These are phyloP conservation scores for Luvunga scandens DNA, from an alignment of 345 rosid species.

Conservation along the genomic window DNA sequence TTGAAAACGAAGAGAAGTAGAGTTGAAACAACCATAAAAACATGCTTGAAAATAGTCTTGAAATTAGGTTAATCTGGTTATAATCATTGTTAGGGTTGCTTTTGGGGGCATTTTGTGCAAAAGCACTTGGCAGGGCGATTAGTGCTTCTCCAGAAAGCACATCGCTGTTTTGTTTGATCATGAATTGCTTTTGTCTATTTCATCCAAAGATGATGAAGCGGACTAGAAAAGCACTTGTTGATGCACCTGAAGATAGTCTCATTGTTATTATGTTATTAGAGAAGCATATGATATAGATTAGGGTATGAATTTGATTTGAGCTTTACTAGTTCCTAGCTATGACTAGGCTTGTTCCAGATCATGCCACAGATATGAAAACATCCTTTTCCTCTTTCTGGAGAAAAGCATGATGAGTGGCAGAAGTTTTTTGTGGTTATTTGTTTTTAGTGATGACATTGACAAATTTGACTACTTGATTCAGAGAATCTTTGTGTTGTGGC, in stretches of 20 bases:
- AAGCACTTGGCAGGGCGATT: background rate
- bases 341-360: background rate
- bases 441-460: background rate
- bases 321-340: background rate
- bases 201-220: background rate
- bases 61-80: background rate
- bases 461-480: background rate
- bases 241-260: background rate
- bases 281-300: background rate
- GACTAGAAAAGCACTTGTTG: background rate
- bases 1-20: background rate
- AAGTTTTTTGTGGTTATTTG: background rate
- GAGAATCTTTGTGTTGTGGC: background rate
- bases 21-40: background rate
- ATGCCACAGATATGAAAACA: background rate
- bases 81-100: background rate
- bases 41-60: background rate
- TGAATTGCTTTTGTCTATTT: background rate
- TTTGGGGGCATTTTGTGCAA: background rate
- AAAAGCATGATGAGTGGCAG: background rate
- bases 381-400: background rate
- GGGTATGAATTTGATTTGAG: background rate
- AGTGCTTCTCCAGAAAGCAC: background rate
- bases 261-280: background rate
- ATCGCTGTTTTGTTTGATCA: background rate